Base-by-base conservation (phyloP, 2,329 filamentous ascomycete species). In the Capronia americana region DNA sequence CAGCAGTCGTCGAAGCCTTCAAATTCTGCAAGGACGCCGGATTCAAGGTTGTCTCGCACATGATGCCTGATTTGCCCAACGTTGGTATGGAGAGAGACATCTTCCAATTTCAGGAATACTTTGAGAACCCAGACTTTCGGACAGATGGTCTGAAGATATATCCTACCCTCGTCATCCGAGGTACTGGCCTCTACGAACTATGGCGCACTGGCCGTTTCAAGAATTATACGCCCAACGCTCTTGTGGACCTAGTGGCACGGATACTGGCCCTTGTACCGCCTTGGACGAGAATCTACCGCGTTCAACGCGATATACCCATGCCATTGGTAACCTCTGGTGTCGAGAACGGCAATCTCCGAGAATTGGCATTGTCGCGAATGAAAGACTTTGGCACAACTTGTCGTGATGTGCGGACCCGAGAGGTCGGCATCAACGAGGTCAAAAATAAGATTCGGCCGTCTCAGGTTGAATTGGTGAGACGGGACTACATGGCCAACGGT, bases 271-370 rank as follows among this genome's bases (percentile, higher is more conserved):
- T 99, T 2, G 90, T 99, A 0, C 95, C 95, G 0, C 95, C 95
- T 1, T 99, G 95, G 95, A 99, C 96, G 0, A 89, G 95, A 69
- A 99, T 99, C 75, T 99, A 99, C 82, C 92, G 95, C 67, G 95
- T 99, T 0, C 95, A 99, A 82, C 89, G 95, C 77, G 95, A 99
- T 80, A 99, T 99, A 65, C 95, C 95, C n/a, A 99, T 99, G 95
- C 95, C 95, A 0, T 85, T 99, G 26, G 96, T 99, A n/a, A 98
- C 95, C 0, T 96, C 94, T 0, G 95, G 95, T 48, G 95, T 99
- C 0, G 95, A 99, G 80, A 99, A 99, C 73, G 95, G 95, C 68
- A 99, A 99, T 76, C 82, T 99, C 46, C 89, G 95, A 69, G 95
- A 99, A 78, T 83, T 99, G 57, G 94, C 95, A 0, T 83, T 99